Percentiles rank a stretch among this genome's conserved stretches.
Conservation (phyloP, 2,329 filamentous ascomycete genomes). For the Pseudogymnoascus pannorum region DNA sequence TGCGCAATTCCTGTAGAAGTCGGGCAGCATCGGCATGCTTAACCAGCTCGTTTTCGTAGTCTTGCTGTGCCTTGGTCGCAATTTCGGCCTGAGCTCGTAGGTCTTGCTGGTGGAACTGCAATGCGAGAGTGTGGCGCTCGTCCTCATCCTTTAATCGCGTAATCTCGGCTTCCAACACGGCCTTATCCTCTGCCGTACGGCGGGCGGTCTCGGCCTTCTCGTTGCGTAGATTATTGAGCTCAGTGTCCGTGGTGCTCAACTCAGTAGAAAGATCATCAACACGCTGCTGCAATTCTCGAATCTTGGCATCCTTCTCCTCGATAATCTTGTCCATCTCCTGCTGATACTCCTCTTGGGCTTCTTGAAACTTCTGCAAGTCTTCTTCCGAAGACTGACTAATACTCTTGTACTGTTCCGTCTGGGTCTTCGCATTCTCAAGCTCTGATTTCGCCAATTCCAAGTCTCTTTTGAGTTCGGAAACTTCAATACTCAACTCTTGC, state of each 20-base stretch:
- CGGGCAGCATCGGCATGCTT: constrained; percentile 96
- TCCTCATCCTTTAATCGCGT: constrained; percentile 75
- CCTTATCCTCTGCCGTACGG: constrained; percentile 75
- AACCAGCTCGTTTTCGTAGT: constrained; percentile 88
- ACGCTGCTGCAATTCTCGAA: constrained; percentile 75
- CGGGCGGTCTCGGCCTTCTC: constrained; percentile 68
- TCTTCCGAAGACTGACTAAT: constrained; percentile 86
- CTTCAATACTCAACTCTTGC: constrained; percentile 76
- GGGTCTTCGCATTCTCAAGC: constrained; percentile 70
- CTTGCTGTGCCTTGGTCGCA: constrained; percentile 84
- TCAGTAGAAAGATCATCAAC: constrained; percentile 79
- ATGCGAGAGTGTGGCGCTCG: constrained; percentile 69
- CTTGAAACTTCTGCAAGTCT: constrained; percentile 68
- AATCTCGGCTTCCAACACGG: constrained; percentile 70
- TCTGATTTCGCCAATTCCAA: constrained; percentile 75
- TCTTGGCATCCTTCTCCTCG: constrained; percentile 68
- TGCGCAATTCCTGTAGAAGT: constrained; percentile 68
- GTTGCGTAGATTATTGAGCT: constrained; percentile 72
- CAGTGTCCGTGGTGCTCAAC: constrained; percentile 70
- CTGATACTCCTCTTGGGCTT: constrained; percentile 79
- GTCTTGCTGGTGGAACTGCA: constrained; percentile 82
- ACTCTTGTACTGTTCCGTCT: constrained; percentile 80
- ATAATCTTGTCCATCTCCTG: constrained; percentile 74
- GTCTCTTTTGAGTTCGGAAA: constrained; percentile 80
- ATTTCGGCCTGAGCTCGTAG: constrained; percentile 91